Percentiles rank a stretch among this genome's conserved stretches.
Evolutionary conservation across 2,329 filamentous ascomycete species (phyloP).

Genomic region (Claviceps maximensis): DNA sequence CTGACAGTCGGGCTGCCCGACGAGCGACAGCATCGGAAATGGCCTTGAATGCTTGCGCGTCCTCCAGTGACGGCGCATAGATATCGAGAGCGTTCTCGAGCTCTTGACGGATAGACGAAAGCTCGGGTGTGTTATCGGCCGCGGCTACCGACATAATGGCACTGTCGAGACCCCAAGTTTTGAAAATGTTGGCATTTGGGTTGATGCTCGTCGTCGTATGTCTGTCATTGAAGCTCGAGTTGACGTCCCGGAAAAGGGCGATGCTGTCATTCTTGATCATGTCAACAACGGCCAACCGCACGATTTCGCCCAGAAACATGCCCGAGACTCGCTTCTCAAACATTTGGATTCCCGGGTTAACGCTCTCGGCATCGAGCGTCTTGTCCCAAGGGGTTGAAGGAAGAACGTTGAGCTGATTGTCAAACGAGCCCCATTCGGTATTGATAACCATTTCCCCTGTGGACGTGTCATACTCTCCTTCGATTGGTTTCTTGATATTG

Average conservation of each 20-base stretch:
- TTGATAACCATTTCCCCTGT: constrained; percentile 97
- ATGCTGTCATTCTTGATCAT: constrained; percentile 55
- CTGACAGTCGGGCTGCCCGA: constrained; percentile 75
- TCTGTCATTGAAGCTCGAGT: constrained; percentile 58
- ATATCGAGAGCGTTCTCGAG: constrained; percentile 67
- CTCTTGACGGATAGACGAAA: constrained; percentile 61
- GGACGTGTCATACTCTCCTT: constrained; percentile 58
- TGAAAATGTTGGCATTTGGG: constrained; percentile 53
- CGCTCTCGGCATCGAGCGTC: constrained; percentile 62
- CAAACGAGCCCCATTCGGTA: constrained; percentile 96
- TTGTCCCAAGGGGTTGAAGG: constrained; percentile 76
- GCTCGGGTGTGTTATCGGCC: constrained; percentile 59
- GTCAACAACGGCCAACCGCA: constrained; percentile 62
- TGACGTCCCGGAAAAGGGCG: constrained; percentile 63
- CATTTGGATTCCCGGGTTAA: constrained; percentile 94
- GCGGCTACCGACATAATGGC: constrained; percentile 79
- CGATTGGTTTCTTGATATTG: constrained; percentile 67
- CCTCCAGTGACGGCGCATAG: constrained; percentile 63
- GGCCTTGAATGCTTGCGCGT: constrained; percentile 76
- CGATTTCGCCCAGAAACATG: constrained; percentile 95
- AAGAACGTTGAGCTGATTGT: constrained; percentile 80
- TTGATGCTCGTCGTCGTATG: constrained; percentile 57
- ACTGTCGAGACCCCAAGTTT: constrained; percentile 83
- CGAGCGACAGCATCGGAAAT: constrained; percentile 75
- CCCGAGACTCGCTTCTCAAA: constrained; percentile 97